Conservation (phyloP, 2,329 filamentous ascomycete species). For the Monosporascus cannonballus region DNA sequence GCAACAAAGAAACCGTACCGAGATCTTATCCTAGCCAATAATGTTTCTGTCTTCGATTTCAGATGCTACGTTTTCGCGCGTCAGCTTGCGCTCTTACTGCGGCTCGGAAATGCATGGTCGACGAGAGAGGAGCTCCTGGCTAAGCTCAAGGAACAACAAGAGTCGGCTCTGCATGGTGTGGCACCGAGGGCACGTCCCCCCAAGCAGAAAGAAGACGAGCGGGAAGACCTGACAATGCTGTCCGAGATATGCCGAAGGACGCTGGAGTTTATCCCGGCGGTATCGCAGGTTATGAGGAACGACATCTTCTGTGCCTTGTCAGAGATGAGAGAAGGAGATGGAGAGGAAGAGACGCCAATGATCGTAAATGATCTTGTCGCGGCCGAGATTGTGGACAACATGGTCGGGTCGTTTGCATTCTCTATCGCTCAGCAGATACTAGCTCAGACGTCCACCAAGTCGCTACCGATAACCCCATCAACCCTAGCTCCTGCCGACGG, state of each 20-base stretch:
- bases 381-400: constrained; percentile 59
- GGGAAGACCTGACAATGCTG: constrained; percentile 72
- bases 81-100: constrained; percentile 74
- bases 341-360: constrained; percentile 25
- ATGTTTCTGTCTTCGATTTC: constrained; percentile 95
- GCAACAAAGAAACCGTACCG: constrained; percentile 74
- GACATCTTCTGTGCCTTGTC: constrained; percentile 64
- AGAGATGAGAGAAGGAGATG: constrained; percentile 30
- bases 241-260: constrained; percentile 80
- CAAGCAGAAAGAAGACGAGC: constrained; percentile 47
- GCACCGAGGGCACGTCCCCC: constrained; percentile 44
- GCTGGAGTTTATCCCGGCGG: constrained; percentile 75
- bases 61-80: constrained; percentile 88
- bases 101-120: constrained; percentile 70
- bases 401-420: constrained; percentile 74
- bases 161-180: constrained; percentile 50
- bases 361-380: constrained; percentile 30
- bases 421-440: constrained; percentile 70
- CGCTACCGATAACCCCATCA: constrained; percentile 60
- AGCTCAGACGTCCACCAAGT: constrained; percentile 65
- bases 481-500: constrained; percentile 39
- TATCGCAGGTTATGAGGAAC: constrained; percentile 70
- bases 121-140: constrained; percentile 56
- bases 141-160: constrained; percentile 57
- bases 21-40: constrained; percentile 86